Base-by-base conservation (phyloP, 2,329 filamentous ascomycete genomes). In the Trichothecium roseum region DNA sequence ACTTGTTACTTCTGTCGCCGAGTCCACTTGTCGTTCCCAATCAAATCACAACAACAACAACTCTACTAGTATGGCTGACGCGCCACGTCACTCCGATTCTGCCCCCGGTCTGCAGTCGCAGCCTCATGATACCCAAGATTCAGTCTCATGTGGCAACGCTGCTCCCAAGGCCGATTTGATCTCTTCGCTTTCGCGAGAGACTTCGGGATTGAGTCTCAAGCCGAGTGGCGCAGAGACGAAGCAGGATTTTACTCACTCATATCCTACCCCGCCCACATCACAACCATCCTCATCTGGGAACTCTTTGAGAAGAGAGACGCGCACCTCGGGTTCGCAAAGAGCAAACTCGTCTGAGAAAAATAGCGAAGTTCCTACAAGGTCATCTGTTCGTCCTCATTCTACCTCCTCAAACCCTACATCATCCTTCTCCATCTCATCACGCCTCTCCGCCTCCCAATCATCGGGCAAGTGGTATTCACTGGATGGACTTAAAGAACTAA, bases 401-500 rank as follows among this genome's bases (percentile, higher is more conserved):
- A 35, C 40, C 38, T 38, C 44, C 34, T 42, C 41, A 34, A 37
- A 43, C 37, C 60, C 63, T 53, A 58, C 66, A 48, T 62, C 56
- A 59, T 61, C 72, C 10, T 63, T 64, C 70, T 59, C 63, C 66
- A 59, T 56, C 55, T 42, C 43, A 55, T 43, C 50, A 54, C 43
- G 45, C 55, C 50, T 49, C 54, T 45, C 50, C 60, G 42, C 54
- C 54, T 45, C 55, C 56, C 46, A 59, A 54, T 48, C 56, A 51
- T 56, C 58, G 45, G 53, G 60, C 55, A 62, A 72, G 56, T 79
- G 74, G 62, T 71, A 73, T 57, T 76, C 78, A 55, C 66, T 75
- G 68, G 69, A 74, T 62, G 72, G 74, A 66, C 71, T 82, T 60
- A 83, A 76, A 69, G 82, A 81, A 84, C 88, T 95, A 86, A 95